A percentile compares a stretch with the other conserved stretches of the same genome.
phyloP scores from a whole-genome alignment of 495 filamentous ascomycete genomes.

The Penicillium canescens region DNA sequence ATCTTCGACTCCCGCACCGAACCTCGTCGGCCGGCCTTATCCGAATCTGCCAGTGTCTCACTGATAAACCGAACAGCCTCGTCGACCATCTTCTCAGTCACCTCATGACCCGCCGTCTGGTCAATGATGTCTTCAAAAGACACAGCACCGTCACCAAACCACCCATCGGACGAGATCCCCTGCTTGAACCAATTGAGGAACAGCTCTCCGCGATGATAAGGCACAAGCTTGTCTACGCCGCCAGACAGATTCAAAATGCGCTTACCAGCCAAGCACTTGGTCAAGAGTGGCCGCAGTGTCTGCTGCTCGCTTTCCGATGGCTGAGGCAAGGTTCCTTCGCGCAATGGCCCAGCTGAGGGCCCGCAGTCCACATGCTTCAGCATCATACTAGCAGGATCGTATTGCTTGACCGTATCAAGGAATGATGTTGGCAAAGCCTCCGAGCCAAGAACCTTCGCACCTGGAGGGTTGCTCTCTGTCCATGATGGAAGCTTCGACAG shows the following conservation, averaged over 20 bases:
- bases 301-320: slow-evolving; percentile 46
- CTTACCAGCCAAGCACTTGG: slow-evolving; percentile 63
- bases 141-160: slow-evolving; percentile 59
- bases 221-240: slow-evolving; percentile 79
- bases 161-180: slow-evolving; percentile 51
- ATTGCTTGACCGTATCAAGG: slow-evolving; percentile 57
- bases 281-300: slow-evolving; percentile 40
- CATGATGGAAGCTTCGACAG: slow-evolving; percentile 68
- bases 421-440: slow-evolving; percentile 71
- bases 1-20: slow-evolving; percentile 44
- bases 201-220: slow-evolving; percentile 64
- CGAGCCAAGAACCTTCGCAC: slow-evolving; percentile 69
- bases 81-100: slow-evolving; percentile 68
- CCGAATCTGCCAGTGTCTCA: slow-evolving; percentile 39
- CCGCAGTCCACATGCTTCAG: slow-evolving; percentile 49
- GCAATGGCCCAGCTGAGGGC: slow-evolving; percentile 25
- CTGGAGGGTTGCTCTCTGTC: slow-evolving; percentile 52
- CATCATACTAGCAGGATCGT: slow-evolving; percentile 70
- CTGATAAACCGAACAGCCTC: slow-evolving; percentile 69
- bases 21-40: slow-evolving; percentile 21
- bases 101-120: slow-evolving; percentile 68
- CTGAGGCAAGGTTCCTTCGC: slow-evolving; percentile 42
- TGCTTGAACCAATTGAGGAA: slow-evolving; percentile 73
- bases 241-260: slow-evolving; percentile 77
- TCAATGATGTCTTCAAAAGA: slow-evolving; percentile 75